phyloP scores from a whole-genome alignment of 495 filamentous ascomycete genomes.

The Talaromyces stipitatus region DNA sequence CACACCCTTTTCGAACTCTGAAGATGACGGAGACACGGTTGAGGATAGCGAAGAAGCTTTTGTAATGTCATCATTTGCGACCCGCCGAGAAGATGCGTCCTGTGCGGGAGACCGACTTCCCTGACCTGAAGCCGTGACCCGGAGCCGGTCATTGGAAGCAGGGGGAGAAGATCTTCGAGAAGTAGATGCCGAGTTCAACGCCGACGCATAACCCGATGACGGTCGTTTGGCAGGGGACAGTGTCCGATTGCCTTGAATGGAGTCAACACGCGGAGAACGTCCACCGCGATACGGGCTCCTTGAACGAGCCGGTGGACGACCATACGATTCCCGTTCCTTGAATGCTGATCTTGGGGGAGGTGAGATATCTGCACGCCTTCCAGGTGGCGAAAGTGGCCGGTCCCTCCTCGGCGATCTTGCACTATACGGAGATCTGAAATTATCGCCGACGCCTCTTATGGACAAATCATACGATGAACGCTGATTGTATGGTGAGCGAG shows the following conservation, averaged over 20 bases:
- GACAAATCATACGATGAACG: conserved; percentile 19
- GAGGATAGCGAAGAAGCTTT: background rate
- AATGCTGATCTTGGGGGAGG: conserved; percentile 28
- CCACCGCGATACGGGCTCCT: conserved; percentile 18
- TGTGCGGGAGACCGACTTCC: conserved; percentile 21
- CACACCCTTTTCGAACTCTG: background rate
- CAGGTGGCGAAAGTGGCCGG: conserved; percentile 9
- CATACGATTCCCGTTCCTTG: conserved; percentile 2
- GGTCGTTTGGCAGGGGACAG: conserved; percentile 19
- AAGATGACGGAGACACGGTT: background rate
- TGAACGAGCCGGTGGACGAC: conserved; percentile 8
- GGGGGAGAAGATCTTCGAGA: conserved; percentile 33
- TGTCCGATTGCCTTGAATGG: conserved; percentile 16
- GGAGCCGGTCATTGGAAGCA: conserved; percentile 18
- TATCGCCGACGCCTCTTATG: conserved; percentile 27
- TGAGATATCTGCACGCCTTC: conserved; percentile 17
- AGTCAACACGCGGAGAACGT: conserved; percentile 7
- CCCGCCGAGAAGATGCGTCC: conserved; percentile 3
- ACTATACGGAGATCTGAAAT: conserved; percentile 21
- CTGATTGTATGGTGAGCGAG: conserved; percentile 35
- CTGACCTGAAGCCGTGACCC: conserved; percentile 11
- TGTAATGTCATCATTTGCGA: background rate
- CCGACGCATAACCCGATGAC: conserved; percentile 22
- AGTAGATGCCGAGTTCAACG: conserved; percentile 27
- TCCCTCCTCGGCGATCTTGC: conserved; percentile 20